Evolutionary conservation across 2,329 filamentous ascomycete species (phyloP), one percentile per base, ranked within the genome.

Genomic region (Fusarium sp.): DNA sequence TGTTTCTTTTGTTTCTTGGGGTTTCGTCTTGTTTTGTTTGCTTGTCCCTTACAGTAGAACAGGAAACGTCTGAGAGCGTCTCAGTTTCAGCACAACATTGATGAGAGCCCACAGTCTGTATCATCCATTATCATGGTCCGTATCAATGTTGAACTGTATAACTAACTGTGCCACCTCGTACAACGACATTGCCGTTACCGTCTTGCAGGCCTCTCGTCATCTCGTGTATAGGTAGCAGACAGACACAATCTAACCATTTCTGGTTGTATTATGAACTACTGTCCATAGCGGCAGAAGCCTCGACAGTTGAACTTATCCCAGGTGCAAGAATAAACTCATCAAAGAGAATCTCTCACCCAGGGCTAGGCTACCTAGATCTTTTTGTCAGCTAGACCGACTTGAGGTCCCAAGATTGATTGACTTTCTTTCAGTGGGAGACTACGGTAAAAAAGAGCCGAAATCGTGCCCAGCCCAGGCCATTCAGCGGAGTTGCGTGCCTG

Each of bases 401-500:
- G 15, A 50, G 8, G 22, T 24, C 30, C n/a, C 22, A 9, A 11
- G 47, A 13, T 9, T 50, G 16, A 35, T 58, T 41, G 35, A 58
- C 59, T 69, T 50, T 59, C 58, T 67, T 39, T 38, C 54, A 60
- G 53, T 45, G 38, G 35, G n/a, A 20, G 24, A 54, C 50, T 54
- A 54, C 33, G 50, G 36, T 35, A 55, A 38, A 26, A 35, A 48
- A 30, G n/a, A 64, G 60, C 63, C 60, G 48, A 64, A 47, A 48
- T 48, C 28, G 22, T 53, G 39, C 35, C 39, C 33, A 42, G 45
- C 31, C 55, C 36, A 62, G 59, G 53, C 58, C 36, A 71, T 36
- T 69, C 35, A 73, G 65, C 67, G 65, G 56, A 54, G 51, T 45
- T 64, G 61, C 65, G 69, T 74, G 63, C 74, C 70, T 75, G 70